Evolutionary conservation across 768 basidiomycete species (phyloP), one percentile per base, ranked within the genome.

Genomic region (Xerocomus spinulosus): DNA sequence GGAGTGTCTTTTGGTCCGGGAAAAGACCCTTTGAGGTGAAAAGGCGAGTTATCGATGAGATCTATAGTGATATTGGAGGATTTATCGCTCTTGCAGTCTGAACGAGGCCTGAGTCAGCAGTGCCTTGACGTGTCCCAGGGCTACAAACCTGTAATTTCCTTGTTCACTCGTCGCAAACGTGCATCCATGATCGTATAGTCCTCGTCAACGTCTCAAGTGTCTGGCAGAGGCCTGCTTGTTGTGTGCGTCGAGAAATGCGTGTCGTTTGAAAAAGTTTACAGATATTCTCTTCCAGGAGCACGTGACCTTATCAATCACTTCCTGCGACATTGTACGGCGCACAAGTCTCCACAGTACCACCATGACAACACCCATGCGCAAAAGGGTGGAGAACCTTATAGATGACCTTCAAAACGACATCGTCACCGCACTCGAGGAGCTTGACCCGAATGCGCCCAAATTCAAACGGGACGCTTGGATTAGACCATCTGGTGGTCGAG

Each of bases 51-150:
- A 66, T 92, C 90, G 62, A 95, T 71, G 67, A 92, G 83, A 38
- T 92, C 87, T 60, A 97, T 87, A 55, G 69, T 76, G 70, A 97
- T 91, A 49, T 81, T 81, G 23, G 92, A 92, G 15, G 85, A 79
- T 76, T 85, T 92, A 75, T 97, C 94, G 67, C 88, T 93, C 76
- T 93, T 91, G 78, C 91, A 93, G 69, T 95, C 92, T 93, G 61
- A 30, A 30, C 38, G 41, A 25, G 9, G 32, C 23, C 35, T 52
- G 49, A 42, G 50, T 61, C 21, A 54, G 48, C 29, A 33, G 44
- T 47, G 32, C 28, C 36, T 10, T n/a, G 9, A 6, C 26, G 9
- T 20, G n/a, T 12, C 40, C n/a, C 17, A 17, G 23, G 2, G 29
- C 21, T 33, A 53, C 76, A 52, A 41, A 84, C 90, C 93, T 53